phyloP scores from a whole-genome alignment of 495 filamentous ascomycete genomes.

The Xanthoparmelia taractica region DNA sequence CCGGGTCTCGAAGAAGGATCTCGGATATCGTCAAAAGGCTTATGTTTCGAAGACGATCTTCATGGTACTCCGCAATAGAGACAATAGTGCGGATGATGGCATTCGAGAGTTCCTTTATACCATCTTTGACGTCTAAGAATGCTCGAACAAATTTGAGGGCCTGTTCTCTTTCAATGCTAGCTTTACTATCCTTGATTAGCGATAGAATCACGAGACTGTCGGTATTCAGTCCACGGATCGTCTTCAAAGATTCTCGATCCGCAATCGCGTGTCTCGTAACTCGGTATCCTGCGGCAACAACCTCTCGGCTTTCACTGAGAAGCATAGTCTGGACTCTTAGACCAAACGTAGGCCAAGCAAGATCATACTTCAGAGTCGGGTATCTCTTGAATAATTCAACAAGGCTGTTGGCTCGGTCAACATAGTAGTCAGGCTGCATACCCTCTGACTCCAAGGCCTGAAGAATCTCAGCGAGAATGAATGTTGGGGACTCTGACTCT shows the following conservation, averaged over 20 bases:
- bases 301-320: conserved; percentile 87
- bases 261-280: conserved; percentile 91
- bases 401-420: conserved; percentile 79
- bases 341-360: conserved; percentile 92
- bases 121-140: conserved; percentile 92
- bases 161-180: conserved; percentile 93
- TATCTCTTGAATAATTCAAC: conserved; percentile 89
- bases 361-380: conserved; percentile 88
- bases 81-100: conserved; percentile 81
- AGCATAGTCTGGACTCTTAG: conserved; percentile 90
- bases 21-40: conserved; percentile 88
- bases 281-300: conserved; percentile 88
- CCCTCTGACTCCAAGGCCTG: conserved; percentile 79
- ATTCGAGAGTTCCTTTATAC: conserved; percentile 78
- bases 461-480: conserved; percentile 77
- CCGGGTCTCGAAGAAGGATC: conserved; percentile 77
- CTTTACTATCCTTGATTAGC: conserved; percentile 87
- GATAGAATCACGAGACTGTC: conserved; percentile 89
- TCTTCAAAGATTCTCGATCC: conserved; percentile 79
- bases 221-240: conserved; percentile 77
- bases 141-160: conserved; percentile 93
- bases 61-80: conserved; percentile 77
- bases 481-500: conserved; percentile 80
- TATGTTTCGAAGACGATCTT: conserved; percentile 82
- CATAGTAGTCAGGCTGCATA: conserved; percentile 90